Conservation (phyloP, 1,139 yeast species). For the Hyphopichia khmerensis region DNA sequence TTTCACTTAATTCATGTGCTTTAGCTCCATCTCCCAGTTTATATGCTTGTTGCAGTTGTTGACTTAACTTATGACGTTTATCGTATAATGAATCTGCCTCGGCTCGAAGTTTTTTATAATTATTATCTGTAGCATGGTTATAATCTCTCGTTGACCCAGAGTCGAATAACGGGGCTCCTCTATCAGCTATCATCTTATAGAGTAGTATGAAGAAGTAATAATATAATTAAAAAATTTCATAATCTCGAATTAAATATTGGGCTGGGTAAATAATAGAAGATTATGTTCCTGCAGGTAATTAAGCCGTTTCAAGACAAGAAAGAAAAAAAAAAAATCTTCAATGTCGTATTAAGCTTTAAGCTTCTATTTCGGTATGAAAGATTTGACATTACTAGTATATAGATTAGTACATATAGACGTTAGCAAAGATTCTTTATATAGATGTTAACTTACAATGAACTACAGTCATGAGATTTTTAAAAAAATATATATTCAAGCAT, state of each 20-base stretch:
- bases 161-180: slow-evolving; percentile 39
- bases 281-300: not conserved
- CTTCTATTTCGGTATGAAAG: too few relatives aligned
- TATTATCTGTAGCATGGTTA: slow-evolving; percentile 68
- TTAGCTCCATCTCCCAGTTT: slow-evolving; percentile 66
- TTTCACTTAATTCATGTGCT: slow-evolving; percentile 72
- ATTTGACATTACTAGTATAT: too few relatives aligned
- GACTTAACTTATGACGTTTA: slow-evolving; percentile 54
- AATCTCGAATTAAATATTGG: not conserved
- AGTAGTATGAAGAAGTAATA: too few relatives aligned
- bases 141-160: slow-evolving; percentile 50
- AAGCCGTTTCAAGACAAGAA: not conserved
- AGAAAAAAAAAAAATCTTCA: too few relatives aligned
- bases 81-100: slow-evolving; percentile 68
- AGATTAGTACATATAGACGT: too few relatives aligned
- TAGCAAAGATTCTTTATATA: too few relatives aligned
- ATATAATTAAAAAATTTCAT: too few relatives aligned
- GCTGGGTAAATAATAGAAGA: not conserved
- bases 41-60: slow-evolving; percentile 76
- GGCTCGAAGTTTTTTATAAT: slow-evolving; percentile 63
- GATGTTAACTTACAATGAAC: not conserved
- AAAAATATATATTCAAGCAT: not conserved
- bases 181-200: slow-evolving; percentile 22
- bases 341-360: too few relatives aligned
- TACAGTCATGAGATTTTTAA: not conserved